Evolutionary conservation across 164 flowering plant genomes (phyloP), one percentile per base, ranked within the genome.

Genomic region (Dillenia turbinata): DNA sequence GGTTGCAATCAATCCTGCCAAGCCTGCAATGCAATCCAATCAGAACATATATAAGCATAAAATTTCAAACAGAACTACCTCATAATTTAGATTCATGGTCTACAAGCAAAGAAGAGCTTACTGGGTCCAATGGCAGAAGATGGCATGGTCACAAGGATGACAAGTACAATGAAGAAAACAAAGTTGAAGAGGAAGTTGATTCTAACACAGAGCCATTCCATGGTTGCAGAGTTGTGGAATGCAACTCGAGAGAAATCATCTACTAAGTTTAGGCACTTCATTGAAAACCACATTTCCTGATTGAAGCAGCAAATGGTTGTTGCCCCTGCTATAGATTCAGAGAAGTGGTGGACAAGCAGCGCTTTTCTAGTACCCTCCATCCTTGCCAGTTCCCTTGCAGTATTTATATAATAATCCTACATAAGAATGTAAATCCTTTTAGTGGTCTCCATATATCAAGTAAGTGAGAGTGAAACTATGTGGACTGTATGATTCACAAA

Each of bases 321-420:
- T 48, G 85, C 87, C 17, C 96, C 96, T 2, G 79, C 49, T 43
- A 89, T 74, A 10, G 91, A 71, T 72, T 91, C 94, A 13, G 92
- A 80, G 47, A 84, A 87, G 66, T 89, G 94, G 71, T 91, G 97
- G 52, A 85, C 73, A 58, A 91, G 75, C 22, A 92, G 97, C 60
- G 90, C 78, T 72, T 80, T 89, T 56, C 74, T 70, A 44, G 70
- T 73, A 12, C 90, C 88, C 47, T 80, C 88, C 89, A 88, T 88
- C 73, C 97, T 70, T 2, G 96, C 95, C 44, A 91, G 76, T 65
- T 91, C 93, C 72, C 97, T 81, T 0, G 97, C 91, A n/a, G 96
- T 83, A 10, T 73, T 73, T 33, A 85, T 91, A 68, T 87, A 91
- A 75, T 91, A 89, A 12, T 76, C 78, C 95, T 90, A 82, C 59